Evolutionary conservation across 176 grass and related monocot genomes (phyloP).

Genomic region (Oryza longistaminata): DNA sequence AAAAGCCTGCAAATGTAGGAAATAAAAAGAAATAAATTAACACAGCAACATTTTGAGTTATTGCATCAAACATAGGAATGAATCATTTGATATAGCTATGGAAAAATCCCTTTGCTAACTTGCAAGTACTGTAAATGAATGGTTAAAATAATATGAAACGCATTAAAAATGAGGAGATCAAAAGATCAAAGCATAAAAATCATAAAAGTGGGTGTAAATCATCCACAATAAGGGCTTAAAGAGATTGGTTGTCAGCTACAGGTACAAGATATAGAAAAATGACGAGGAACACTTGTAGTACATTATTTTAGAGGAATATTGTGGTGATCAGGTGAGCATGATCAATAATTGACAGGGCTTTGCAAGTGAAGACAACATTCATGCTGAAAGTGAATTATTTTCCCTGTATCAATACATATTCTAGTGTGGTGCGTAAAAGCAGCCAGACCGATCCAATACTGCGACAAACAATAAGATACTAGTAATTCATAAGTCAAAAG

Average conservation of each 20-base stretch:
- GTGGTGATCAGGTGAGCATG: not conserved
- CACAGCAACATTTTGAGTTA: not conserved
- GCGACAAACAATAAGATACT: not conserved
- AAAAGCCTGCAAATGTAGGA: constrained; percentile 54
- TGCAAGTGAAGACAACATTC: too few relatives aligned
- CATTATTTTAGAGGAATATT: not conserved
- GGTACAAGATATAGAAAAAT: not conserved
- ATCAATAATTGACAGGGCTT: not conserved
- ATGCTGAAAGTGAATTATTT: too few relatives aligned
- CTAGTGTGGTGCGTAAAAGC: not conserved
- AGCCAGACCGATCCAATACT: too few relatives aligned
- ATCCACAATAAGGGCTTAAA: not conserved
- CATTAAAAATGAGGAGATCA: not conserved
- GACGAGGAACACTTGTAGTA: not conserved
- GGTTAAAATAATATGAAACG: too few relatives aligned
- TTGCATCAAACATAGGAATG: not conserved
- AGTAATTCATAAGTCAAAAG: not conserved
- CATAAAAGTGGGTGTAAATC: not conserved
- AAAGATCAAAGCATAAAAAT: not conserved
- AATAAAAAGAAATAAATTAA: not conserved
- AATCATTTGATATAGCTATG: too few relatives aligned
- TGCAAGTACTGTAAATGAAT: not conserved
- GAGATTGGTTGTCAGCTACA: not conserved
- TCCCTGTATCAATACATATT: too few relatives aligned
- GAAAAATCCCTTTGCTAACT: not conserved